These are phyloP conservation scores for Sugiyamaella neomexicana DNA, from an alignment of 1,139 yeast species.

Conservation along the genomic window DNA sequence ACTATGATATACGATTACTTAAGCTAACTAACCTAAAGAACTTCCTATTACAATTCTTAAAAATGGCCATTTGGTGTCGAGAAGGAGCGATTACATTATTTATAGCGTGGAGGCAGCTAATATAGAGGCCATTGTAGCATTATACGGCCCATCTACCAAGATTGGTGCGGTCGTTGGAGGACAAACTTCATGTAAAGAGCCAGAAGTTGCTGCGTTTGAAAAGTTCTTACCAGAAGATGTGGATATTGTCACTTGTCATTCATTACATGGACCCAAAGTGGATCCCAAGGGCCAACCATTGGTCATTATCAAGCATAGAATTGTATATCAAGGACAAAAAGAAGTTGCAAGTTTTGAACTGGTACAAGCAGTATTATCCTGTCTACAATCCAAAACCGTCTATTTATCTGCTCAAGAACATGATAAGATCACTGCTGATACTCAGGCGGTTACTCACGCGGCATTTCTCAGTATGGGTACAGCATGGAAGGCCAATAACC, in stretches of 20 bases:
- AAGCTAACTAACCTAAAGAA: neutral
- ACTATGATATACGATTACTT: no score
- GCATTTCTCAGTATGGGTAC: conserved; percentile 96
- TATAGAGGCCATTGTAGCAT: conserved; percentile 65
- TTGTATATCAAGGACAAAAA: conserved; percentile 66
- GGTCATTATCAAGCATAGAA: conserved; percentile 77
- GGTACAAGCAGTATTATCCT: conserved; percentile 64
- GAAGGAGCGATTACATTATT: conserved; percentile 76
- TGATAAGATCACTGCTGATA: conserved; percentile 93
- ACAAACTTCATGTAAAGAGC: conserved; percentile 91
- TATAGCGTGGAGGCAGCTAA: conserved; percentile 83
- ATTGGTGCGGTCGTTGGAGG: conserved; percentile 94
- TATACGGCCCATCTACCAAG: conserved; percentile 86
- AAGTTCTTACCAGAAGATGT: conserved; percentile 69
- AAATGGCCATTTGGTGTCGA: conserved; percentile 82
- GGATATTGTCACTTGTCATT: conserved; percentile 82
- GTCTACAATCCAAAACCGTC: conserved; percentile 79
- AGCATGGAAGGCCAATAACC: conserved; percentile 83
- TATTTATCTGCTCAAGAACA: conserved; percentile 79
- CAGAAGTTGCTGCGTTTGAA: conserved; percentile 87
- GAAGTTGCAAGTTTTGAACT: conserved; percentile 51
- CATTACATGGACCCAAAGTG: conserved; percentile 92
- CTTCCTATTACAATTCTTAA: conserved; percentile 51
- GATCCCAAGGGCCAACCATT: conserved; percentile 89
- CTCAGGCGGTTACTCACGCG: conserved; percentile 98